A percentile compares a stretch with the other conserved stretches of the same genome.
These are phyloP conservation scores for Helotiales sp. DNA, from an alignment of 2,329 filamentous ascomycete genomes.

Conservation along the genomic window DNA sequence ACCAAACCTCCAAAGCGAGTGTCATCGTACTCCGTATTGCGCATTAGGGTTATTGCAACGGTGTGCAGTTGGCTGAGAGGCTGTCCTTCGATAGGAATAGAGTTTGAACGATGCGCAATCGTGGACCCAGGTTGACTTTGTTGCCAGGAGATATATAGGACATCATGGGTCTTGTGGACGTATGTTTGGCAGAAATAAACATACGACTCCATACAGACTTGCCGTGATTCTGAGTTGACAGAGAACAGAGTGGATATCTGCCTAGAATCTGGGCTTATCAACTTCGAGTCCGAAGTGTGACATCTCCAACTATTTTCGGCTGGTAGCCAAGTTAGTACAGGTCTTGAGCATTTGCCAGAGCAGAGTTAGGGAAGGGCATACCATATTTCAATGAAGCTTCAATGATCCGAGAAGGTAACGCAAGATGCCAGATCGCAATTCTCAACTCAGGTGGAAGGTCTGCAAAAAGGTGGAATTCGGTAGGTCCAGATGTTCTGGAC, in stretches of 20 bases:
- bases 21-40: slow-evolving; percentile 7
- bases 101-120: slow-evolving; percentile 3
- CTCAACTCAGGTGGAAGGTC: slow-evolving; percentile 28
- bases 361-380: not conserved
- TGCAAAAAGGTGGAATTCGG: slow-evolving; percentile 24
- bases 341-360: not conserved
- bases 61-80: slow-evolving; percentile 22
- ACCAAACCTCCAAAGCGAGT: slow-evolving; percentile 23
- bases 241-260: slow-evolving; percentile 17
- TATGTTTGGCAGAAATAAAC: slow-evolving; percentile 20
- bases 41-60: slow-evolving; percentile 22
- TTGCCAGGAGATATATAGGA: slow-evolving; percentile 26
- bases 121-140: not conserved
- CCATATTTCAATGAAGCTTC: slow-evolving; percentile 23
- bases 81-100: slow-evolving; percentile 9
- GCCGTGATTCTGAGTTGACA: slow-evolving; percentile 23
- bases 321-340: not conserved
- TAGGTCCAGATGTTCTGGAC: not conserved
- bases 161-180: slow-evolving; percentile 22
- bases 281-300: not conserved
- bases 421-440: slow-evolving; percentile 26
- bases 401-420: slow-evolving; percentile 19
- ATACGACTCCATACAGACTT: slow-evolving; percentile 23
- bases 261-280: slow-evolving; percentile 3
- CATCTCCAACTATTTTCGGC: slow-evolving; percentile 4